Evolutionary conservation across 495 filamentous ascomycete species (phyloP), one percentile per base, ranked within the genome.

Genomic region (Penicillium verhagenii): DNA sequence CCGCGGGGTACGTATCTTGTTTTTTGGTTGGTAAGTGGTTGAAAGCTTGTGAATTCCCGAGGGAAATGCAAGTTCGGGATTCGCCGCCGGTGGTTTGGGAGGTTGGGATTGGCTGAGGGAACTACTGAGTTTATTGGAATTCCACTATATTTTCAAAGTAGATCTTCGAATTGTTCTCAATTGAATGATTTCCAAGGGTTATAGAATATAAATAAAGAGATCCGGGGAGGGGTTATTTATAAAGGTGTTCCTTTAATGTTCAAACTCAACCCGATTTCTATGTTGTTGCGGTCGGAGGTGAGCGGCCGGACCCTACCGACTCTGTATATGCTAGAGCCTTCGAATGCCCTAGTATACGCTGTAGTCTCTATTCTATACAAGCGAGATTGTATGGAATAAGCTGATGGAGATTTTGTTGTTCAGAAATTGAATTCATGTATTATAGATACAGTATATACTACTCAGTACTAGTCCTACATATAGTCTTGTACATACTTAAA

Each of bases 1-100:
- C 70, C 67, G 72, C 70, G 71, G 71, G 71, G 72, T 67, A 39
- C 52, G 47, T 25, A 42, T 28, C 37, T 37, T 51, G 57, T n/a
- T n/a, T n/a, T n/a, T n/a, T n/a, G 29, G 42, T 58, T 63, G 59
- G 58, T 56, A 14, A 11, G 39, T 24, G 18, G 8, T 52, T 24
- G 16, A 7, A 49, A 53, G 54, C 53, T 43, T 50, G 55, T 53
- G 54, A 57, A 53, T 65, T 68, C 62, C 65, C 65, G 62, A 63
- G 65, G 59, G 49, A 58, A 66, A 63, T 21, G 10, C n/a, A 18
- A 21, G 37, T 13, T 67, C 71, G 72, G 72, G 67, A 68, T 67
- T 71, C 63, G 62, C 69, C 72, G 72, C 64, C 61, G 59, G 23
- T 6, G 14, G 24, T 23, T 16, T 19, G 25, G 43, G 19, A 18